Conservation (phyloP, 1,284 basidiomycete species). For the Puccinia coronata region DNA sequence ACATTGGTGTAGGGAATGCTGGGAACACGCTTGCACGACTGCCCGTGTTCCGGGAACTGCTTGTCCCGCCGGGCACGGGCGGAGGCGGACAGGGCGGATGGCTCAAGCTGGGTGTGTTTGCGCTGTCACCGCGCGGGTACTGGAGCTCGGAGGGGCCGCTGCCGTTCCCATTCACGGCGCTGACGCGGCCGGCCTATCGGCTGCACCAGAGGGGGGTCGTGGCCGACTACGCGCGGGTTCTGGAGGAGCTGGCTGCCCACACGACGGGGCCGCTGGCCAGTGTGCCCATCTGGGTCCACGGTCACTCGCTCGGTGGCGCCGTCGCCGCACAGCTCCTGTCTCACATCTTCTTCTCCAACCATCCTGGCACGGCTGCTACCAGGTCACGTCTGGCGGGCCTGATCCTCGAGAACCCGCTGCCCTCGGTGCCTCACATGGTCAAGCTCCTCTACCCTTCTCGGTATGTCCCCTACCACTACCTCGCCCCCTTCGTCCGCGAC, state of each 20-base stretch:
- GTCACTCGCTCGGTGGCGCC: constrained; percentile 29
- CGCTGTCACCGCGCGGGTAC: constrained; percentile 21
- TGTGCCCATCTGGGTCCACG: constrained; percentile 11
- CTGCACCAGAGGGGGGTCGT: neutral
- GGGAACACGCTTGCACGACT: constrained; percentile 26
- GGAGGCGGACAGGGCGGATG: too few species aligned
- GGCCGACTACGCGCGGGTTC: neutral
- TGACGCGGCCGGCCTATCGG: neutral
- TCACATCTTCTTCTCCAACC: neutral
- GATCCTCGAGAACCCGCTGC: constrained; percentile 38
- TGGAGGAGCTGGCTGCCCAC: neutral
- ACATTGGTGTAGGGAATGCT: constrained; percentile 42
- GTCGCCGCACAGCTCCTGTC: constrained; percentile 10
- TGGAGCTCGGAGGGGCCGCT: constrained; percentile 23
- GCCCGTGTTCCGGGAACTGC: constrained; percentile 11
- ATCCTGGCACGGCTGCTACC: neutral
- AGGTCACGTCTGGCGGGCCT: neutral
- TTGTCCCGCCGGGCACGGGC: too few species aligned
- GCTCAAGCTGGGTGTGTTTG: neutral
- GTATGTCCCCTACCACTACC: constrained; percentile 20
- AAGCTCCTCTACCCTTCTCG: constrained; percentile 22
- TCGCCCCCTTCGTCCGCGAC: constrained; percentile 15
- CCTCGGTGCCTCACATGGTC: constrained; percentile 18
- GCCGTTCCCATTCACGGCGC: constrained; percentile 29
- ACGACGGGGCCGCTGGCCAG: neutral